Evolutionary conservation across 331 rosid genomes (phyloP).

Genomic region (Quercus tomentella): DNA sequence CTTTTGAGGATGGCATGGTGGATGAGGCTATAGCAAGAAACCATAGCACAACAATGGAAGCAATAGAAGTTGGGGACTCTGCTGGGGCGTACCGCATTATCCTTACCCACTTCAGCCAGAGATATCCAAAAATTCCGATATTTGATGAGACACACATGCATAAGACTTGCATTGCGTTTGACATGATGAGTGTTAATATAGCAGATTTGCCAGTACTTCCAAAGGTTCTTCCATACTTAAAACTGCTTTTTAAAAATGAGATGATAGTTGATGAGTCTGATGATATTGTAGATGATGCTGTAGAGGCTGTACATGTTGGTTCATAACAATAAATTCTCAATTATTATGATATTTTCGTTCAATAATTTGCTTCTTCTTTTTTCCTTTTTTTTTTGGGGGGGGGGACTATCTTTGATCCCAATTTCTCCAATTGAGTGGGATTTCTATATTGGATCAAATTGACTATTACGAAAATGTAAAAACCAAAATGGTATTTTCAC

Average conservation of each 20-base stretch:
- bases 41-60: conserved; percentile 89
- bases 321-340: conserved; percentile 12
- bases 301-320: conserved; percentile 29
- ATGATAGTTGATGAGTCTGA: conserved; percentile 57
- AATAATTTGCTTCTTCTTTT: not conserved
- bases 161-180: conserved; percentile 86
- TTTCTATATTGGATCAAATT: too few species aligned
- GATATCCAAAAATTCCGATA: conserved; percentile 90
- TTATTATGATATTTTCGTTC: not conserved
- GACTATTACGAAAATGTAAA: too few species aligned
- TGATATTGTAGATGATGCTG: conserved; percentile 47
- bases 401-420: too few species aligned
- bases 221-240: conserved; percentile 78
- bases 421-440: too few species aligned
- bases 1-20: conserved; percentile 83
- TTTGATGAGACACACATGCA: conserved; percentile 74
- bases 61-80: conserved; percentile 67
- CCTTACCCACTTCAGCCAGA: conserved; percentile 94
- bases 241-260: conserved; percentile 75
- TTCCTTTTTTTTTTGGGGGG: fast-evolving
- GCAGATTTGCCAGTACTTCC: conserved; percentile 82
- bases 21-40: conserved; percentile 82
- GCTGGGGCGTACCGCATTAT: conserved; percentile 69
- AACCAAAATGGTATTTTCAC: too few species aligned
- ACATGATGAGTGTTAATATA: conserved; percentile 84